Percentiles rank a stretch among this genome's conserved stretches.
Conservation (phyloP, 2,329 filamentous ascomycete species). For the Ophiostoma australiae region DNA sequence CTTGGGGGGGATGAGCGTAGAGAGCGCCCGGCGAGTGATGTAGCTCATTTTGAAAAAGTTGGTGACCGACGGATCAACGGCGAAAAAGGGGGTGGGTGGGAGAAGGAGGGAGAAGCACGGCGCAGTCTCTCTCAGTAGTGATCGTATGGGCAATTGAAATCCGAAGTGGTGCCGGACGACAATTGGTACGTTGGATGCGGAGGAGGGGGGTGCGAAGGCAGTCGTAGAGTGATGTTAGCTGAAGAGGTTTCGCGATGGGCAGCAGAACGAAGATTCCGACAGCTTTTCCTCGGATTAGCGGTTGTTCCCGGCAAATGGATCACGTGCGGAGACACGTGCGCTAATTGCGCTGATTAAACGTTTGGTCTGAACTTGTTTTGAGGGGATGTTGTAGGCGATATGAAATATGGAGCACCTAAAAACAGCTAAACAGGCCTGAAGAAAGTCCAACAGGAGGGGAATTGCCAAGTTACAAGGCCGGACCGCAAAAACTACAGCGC, state of each 20-base stretch:
- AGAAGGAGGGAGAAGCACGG: slow-evolving; percentile 29
- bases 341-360: slow-evolving; percentile 9
- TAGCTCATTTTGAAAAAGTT: slow-evolving; percentile 76
- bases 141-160: slow-evolving; percentile 18
- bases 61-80: slow-evolving; percentile 27
- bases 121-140: slow-evolving; percentile 15
- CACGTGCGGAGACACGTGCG: slow-evolving; percentile 22
- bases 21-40: slow-evolving; percentile 84
- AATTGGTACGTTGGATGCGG: slow-evolving; percentile 17
- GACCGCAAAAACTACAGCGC: slow-evolving; percentile 21
- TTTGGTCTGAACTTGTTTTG: not conserved
- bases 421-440: slow-evolving; percentile 8
- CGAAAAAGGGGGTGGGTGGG: slow-evolving; percentile 25
- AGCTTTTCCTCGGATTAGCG: slow-evolving; percentile 31
- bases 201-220: slow-evolving; percentile 15
- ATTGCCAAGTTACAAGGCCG: slow-evolving; percentile 4
- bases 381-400: not conserved
- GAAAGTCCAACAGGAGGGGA: not conserved
- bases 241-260: slow-evolving; percentile 24
- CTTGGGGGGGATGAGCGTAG: slow-evolving; percentile 99
- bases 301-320: slow-evolving; percentile 34
- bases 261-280: slow-evolving; percentile 26
- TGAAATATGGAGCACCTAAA: slow-evolving; percentile 6
- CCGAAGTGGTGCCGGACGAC: slow-evolving; percentile 20
- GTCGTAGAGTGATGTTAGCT: slow-evolving; percentile 14